Base-by-base conservation (phyloP, 2,329 filamentous ascomycete genomes). In the Aureobasidium musti region DNA sequence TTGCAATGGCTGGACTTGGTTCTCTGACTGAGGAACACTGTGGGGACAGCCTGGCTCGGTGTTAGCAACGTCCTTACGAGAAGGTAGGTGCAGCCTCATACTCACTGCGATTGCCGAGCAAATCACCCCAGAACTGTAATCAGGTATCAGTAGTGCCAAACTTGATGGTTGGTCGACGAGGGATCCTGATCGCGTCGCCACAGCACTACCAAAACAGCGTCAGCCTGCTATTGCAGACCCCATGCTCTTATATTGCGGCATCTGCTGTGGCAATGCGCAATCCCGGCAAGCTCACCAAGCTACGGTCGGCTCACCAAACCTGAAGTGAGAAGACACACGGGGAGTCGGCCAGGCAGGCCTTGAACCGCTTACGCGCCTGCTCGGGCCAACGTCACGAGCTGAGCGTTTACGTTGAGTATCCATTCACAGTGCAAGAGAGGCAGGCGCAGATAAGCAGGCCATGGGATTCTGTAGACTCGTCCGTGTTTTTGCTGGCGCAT, bases 281-380 rank as follows among this genome's bases (percentile, higher is more conserved):
- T 11, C 45, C 17, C 59, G 41, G 33, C 21, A 50, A 13, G 45
- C 43, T 37, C 13, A 26, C n/a, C 30, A 49, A 49, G 28, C 57
- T 61, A 30, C 21, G 56, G 8, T 60, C 26, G 28, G 28, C 56
- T 60, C n/a, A 47, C 56, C 19, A 60, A 28, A 14, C 41, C 56
- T 35, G 56, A 33, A 26, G 8, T 47, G 56, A 41, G 39, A 35
- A 41, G 41, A 50, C 59, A 37, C 28, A 61, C 57, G 57, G 57
- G 57, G 57, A 61, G 57, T 35, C 57, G 59, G 59, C 10, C 45
- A 39, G n/a, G 11, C 14, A 19, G 45, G 4, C 43, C 26, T 37
- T 14, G 21, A 7, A 10, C 30, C 59, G 59, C n/a, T 50, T 63
- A 63, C 50, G 59, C 59, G 59, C 43, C 23, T 63, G 35, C 3